phyloP scores from a whole-genome alignment of 192 early-diverging fungal species.

The Umbelopsis vinacea region DNA sequence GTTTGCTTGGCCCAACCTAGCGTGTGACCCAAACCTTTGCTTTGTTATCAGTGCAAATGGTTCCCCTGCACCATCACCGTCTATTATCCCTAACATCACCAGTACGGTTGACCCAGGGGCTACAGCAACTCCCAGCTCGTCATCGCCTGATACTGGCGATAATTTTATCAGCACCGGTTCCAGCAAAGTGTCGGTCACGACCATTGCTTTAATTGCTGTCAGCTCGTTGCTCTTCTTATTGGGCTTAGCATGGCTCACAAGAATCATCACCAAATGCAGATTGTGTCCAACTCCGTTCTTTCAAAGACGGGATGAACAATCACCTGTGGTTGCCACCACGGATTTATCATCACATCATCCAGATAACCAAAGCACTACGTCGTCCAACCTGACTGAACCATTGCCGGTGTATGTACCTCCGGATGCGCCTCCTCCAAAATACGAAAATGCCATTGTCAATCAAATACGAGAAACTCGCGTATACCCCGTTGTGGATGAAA shows the following conservation, averaged over 20 bases:
- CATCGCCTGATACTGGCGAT: background rate
- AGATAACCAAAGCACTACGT: constrained; percentile 20
- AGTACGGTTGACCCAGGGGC: background rate
- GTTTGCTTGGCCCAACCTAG: background rate
- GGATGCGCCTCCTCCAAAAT: constrained; percentile 20
- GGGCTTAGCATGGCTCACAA: constrained; percentile 4
- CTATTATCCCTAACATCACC: background rate
- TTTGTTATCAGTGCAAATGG: constrained; percentile 19
- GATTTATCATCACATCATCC: background rate
- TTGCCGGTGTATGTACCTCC: constrained; percentile 15
- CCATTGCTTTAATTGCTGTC: constrained; percentile 18
- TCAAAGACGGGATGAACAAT: constrained; percentile 2
- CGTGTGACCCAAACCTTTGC: constrained; percentile 15
- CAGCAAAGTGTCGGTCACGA: background rate
- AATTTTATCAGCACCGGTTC: background rate
- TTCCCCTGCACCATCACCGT: background rate
- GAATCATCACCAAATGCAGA: constrained; percentile 10
- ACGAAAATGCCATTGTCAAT: constrained; percentile 22
- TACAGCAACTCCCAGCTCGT: background rate
- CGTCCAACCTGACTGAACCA: constrained; percentile 17
- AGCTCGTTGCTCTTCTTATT: constrained; percentile 8
- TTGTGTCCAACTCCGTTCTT: constrained; percentile 10
- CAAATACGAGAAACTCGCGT: constrained; percentile 4
- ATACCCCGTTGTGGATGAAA: background rate
- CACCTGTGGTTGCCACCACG: background rate